Conservation (phyloP, 2,329 filamentous ascomycete species). For the Aspergillus pseudotamarii region DNA sequence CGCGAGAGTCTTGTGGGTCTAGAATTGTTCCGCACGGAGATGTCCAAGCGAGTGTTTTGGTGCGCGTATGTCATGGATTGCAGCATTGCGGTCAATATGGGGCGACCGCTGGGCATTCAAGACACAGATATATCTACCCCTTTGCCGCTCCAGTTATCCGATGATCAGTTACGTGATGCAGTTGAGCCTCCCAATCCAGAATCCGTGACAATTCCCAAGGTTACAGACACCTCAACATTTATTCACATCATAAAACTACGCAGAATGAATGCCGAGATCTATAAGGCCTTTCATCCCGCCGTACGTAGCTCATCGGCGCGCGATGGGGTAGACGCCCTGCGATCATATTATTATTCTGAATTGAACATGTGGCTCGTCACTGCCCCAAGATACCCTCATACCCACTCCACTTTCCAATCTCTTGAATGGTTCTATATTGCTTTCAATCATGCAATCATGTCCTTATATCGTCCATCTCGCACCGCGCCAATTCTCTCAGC, state of each 20-base stretch:
- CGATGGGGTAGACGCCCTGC: conserved; percentile 4
- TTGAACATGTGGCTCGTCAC: conserved; percentile 28
- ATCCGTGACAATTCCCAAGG: not conserved
- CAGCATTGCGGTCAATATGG: conserved; percentile 29
- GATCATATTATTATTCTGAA: conserved; percentile 8
- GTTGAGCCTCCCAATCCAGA: not conserved
- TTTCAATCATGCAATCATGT: conserved; percentile 24
- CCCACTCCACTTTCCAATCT: conserved; percentile 27
- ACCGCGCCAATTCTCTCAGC: conserved; percentile 18
- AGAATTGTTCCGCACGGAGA: conserved; percentile 19
- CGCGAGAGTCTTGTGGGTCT: conserved; percentile 17
- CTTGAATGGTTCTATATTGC: conserved; percentile 34
- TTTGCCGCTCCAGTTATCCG: conserved; percentile 19
- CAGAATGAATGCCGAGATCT: conserved; percentile 26
- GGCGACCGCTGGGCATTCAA: conserved; percentile 26
- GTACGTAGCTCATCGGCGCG: not conserved
- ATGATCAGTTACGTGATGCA: conserved; percentile 16
- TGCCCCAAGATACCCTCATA: conserved; percentile 26
- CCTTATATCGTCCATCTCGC: conserved; percentile 22
- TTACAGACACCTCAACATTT: conserved; percentile 27
- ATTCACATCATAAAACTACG: conserved; percentile 30
- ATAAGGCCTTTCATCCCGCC: conserved; percentile 22
- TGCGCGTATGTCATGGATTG: conserved; percentile 28
- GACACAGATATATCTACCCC: conserved; percentile 28
- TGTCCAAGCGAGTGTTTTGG: conserved; percentile 30